Evolutionary conservation across 1,284 basidiomycete genomes (phyloP).

Genomic region (Ceratobasidium sp.): DNA sequence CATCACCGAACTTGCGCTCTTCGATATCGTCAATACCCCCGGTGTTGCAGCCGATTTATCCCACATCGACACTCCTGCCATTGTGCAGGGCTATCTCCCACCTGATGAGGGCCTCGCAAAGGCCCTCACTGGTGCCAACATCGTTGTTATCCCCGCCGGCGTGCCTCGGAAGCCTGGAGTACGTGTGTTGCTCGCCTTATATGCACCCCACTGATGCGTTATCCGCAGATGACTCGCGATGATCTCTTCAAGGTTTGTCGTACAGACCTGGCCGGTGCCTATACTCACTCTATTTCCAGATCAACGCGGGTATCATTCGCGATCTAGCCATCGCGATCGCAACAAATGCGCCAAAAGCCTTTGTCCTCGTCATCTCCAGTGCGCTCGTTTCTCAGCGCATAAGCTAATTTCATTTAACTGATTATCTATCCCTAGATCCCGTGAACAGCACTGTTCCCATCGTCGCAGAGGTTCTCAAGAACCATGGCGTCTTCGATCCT

Average conservation of each 20-base stretch:
- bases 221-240: constrained; percentile 54
- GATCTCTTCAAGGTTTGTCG: constrained; percentile 84
- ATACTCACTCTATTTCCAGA: constrained; percentile 56
- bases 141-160: constrained; percentile 97
- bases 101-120: constrained; percentile 81
- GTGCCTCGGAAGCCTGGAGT: constrained; percentile 95
- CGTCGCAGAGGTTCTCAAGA: constrained; percentile 93
- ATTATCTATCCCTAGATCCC: constrained; percentile 57
- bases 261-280: neutral
- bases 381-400: neutral
- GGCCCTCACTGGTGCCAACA: constrained; percentile 80
- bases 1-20: constrained; percentile 84
- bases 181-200: constrained; percentile 50
- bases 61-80: constrained; percentile 82
- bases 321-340: constrained; percentile 92
- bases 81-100: constrained; percentile 76
- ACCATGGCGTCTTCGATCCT: constrained; percentile 87
- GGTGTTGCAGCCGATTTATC: constrained; percentile 95
- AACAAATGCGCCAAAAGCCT: constrained; percentile 84
- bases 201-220: constrained; percentile 18
- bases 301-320: constrained; percentile 96
- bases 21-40: constrained; percentile 95
- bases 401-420: neutral
- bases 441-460: constrained; percentile 87
- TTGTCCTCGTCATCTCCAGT: constrained; percentile 90